Base-by-base conservation (phyloP, 306 rosid genomes). In the Vigna angularis region DNA sequence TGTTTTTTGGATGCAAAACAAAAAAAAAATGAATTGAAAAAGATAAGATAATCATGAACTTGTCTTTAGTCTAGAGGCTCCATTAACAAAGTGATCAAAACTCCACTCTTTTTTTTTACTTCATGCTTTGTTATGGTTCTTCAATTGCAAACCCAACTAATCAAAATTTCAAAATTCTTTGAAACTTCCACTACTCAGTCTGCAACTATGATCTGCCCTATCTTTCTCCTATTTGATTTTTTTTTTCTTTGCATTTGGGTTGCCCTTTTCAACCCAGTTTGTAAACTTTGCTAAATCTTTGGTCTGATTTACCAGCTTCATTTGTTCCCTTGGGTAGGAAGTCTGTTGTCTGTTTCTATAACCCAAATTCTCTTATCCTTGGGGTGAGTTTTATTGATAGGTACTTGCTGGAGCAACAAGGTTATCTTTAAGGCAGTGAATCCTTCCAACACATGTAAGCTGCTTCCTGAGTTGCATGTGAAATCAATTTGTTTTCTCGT, bases 351-450 rank as follows among this genome's bases (percentile, higher is more conserved):
- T 30, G 32, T 6, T 38, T 2, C 42, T 38, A 7, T 7, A 38
- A 7, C 45, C 45, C 45, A 40, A 40, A 40, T 11, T 40, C 11
- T 40, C 11, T 7, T 40, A 40, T 40, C 45, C 10, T 40, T 40
- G 45, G 45, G 45, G 47, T 66, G 78, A 55, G 73, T 77, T 65
- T 58, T 68, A 72, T 73, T 42, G 85, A 93, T 90, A 96, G 98
- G 94, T 79, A 80, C 85, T 78, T 90, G 92, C 82, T 90, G 93
- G 91, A 93, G 97, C 84, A 88, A 81, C 59, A 86, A 83, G 67
- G 82, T 89, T 6, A 38, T 6, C 44, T 38, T 38, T 38, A 38
- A 87, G 90, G 89, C 93, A 9, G 48, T 3, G 83, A 82, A 79
- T 81, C 72, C 90, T 74, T 83, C 79, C 61, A 64, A 73, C 79